These are phyloP conservation scores for Sesbania bispinosa DNA, from an alignment of 306 rosid species.

Conservation along the genomic window DNA sequence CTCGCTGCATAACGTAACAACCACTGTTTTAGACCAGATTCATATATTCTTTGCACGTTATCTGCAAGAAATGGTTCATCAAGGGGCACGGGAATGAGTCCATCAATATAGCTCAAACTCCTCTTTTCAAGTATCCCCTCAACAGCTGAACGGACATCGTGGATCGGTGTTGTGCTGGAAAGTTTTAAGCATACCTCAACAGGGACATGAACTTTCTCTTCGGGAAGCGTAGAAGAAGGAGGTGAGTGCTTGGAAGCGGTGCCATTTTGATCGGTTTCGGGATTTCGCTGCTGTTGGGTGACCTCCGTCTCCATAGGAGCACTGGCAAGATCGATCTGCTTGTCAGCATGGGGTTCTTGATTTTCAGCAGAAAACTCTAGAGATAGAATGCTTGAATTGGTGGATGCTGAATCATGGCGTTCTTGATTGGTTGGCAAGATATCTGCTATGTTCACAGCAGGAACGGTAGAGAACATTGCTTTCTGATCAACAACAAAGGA, in stretches of 20 bases:
- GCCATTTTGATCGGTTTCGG: slow-evolving; percentile 40
- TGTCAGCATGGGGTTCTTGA: no score
- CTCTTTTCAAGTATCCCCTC: slow-evolving; percentile 95
- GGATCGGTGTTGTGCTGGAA: slow-evolving; percentile 69
- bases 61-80: slow-evolving; percentile 70
- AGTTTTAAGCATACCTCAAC: slow-evolving; percentile 84
- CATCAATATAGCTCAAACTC: slow-evolving; percentile 82
- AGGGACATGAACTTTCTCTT: slow-evolving; percentile 66
- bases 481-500: slow-evolving; percentile 88
- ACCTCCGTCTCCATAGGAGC: slow-evolving; percentile 84
- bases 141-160: slow-evolving; percentile 67
- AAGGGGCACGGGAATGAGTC: slow-evolving; percentile 67
- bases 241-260: slow-evolving; percentile 20
- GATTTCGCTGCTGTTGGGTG: slow-evolving; percentile 43
- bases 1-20: slow-evolving; percentile 80
- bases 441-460: slow-evolving; percentile 32
- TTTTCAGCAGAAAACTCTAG: slow-evolving; percentile 42
- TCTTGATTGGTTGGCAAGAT: slow-evolving; percentile 38
- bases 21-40: slow-evolving; percentile 93
- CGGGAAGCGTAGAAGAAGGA: slow-evolving; percentile 34
- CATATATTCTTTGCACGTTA: slow-evolving; percentile 82
- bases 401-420: slow-evolving; percentile 31
- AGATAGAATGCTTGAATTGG: slow-evolving; percentile 35
- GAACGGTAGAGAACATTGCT: slow-evolving; percentile 81
- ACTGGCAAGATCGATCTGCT: no score